A percentile compares a stretch with the other conserved stretches of the same genome.
These are phyloP conservation scores for Viola pubescens DNA, from an alignment of 441 rosid species.

Conservation along the genomic window DNA sequence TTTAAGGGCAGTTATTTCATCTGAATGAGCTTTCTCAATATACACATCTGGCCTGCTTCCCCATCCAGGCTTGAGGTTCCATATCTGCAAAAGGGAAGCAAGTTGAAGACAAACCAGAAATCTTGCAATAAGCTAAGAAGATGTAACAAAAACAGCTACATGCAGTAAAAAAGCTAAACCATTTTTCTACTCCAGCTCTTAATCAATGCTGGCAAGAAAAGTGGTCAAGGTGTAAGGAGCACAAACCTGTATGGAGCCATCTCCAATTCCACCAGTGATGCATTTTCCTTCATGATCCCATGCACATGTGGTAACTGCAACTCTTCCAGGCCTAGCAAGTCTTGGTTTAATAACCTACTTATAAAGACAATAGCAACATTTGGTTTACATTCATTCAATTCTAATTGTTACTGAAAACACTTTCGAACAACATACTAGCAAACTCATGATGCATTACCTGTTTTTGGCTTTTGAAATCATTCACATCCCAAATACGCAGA, in stretches of 20 bases:
- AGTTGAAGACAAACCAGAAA: background rate
- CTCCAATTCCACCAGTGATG: constrained; percentile 87
- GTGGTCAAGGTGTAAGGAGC: constrained; percentile 11
- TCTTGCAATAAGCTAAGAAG: background rate
- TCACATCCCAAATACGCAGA: constrained; percentile 94
- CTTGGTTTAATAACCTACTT: constrained; percentile 90
- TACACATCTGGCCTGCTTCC: constrained; percentile 92
- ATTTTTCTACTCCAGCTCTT: constrained; percentile 4
- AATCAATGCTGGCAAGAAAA: background rate
- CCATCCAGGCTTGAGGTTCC: constrained; percentile 98
- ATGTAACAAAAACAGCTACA: background rate
- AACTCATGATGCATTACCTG: constrained; percentile 37
- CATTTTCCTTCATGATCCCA: constrained; percentile 92
- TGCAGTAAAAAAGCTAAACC: background rate
- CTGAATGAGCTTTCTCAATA: constrained; percentile 77
- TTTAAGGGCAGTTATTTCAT: constrained; percentile 86
- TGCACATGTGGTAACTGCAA: constrained; percentile 86
- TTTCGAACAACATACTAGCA: background rate
- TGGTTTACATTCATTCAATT: background rate
- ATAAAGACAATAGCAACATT: constrained; percentile 4
- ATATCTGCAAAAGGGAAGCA: constrained; percentile 38
- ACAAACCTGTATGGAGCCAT: constrained; percentile 88
- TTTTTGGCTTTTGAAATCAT: constrained; percentile 88
- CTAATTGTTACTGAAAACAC: background rate
- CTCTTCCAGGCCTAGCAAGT: constrained; percentile 96